Evolutionary conservation across 768 basidiomycete genomes (phyloP).

Genomic region (Boletus vinaceobasis): DNA sequence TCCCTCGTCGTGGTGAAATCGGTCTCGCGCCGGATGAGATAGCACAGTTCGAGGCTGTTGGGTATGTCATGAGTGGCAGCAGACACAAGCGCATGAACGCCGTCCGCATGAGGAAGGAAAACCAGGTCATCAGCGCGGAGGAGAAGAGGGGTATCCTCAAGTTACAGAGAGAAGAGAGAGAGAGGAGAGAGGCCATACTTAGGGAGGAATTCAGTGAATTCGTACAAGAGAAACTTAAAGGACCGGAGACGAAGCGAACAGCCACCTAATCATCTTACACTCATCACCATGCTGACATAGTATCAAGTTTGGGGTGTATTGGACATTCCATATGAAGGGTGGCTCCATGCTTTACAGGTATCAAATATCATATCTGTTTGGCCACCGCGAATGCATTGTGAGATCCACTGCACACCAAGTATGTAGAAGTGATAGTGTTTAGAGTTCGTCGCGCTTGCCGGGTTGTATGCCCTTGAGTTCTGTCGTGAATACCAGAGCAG

Average conservation of each 20-base stretch:
- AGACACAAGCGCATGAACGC: constrained; percentile 97
- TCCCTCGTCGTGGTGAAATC: constrained; percentile 98
- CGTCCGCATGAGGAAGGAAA: constrained; percentile 97
- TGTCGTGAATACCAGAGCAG: constrained; percentile 82
- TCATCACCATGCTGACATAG: background rate
- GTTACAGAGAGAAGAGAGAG: constrained; percentile 90
- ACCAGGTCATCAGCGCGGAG: constrained; percentile 98
- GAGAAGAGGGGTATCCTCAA: constrained; percentile 97
- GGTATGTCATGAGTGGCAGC: constrained; percentile 98
- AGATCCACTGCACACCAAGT: background rate
- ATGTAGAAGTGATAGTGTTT: constrained; percentile 6
- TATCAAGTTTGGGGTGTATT: background rate
- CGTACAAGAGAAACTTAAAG: constrained; percentile 71
- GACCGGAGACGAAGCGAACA: constrained; percentile 28
- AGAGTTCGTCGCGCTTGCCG: constrained; percentile 53
- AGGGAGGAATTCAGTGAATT: constrained; percentile 88
- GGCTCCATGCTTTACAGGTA: background rate
- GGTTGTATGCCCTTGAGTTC: constrained; percentile 70
- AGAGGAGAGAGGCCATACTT: constrained; percentile 84
- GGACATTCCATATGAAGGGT: background rate
- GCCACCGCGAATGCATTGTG: background rate
- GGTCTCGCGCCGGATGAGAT: constrained; percentile 88
- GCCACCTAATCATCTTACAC: constrained; percentile 3
- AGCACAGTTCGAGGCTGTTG: constrained; percentile 79
- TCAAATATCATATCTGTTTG: too few species aligned